Evolutionary conservation across 2,329 filamentous ascomycete species (phyloP), one percentile per base, ranked within the genome.

Genomic region (Fusarium setosum): DNA sequence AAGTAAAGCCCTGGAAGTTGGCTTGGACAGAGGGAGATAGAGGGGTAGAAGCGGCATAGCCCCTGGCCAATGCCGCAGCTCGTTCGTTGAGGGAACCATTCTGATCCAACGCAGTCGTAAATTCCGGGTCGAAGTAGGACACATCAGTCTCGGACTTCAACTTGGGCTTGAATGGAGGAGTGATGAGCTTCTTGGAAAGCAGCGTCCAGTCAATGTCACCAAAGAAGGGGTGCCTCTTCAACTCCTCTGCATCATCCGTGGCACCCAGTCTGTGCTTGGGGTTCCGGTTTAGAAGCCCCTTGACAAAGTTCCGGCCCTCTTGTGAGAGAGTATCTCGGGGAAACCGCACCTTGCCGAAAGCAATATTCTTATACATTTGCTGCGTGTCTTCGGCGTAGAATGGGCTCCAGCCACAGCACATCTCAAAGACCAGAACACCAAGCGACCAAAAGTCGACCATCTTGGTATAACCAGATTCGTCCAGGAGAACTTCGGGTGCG

Each of bases 331-430:
- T 97, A 77, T 99, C 96, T 68, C 94, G 88, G 8, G 96, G 96
- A 78, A 99, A 99, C 62, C 96, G 88, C 58, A 99, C 96, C 77
- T 99, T 99, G 76, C 96, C 96, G 75, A 99, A 99, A 0, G 96
- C 96, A 76, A 99, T 99, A 82, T 99, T 99, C 84, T 99, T 99
- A 84, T 99, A 99, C 96, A 99, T 99, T 78, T 99, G 96, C 79
- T 99, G 96, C 1, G 96, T 99, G 75, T 99, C 96, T 75, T 99
- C 96, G 56, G 96, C 96, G 72, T 98, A 99, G 81, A 99, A 99
- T 0, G 96, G 96, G 73, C 94, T 97, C 96, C 96, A 99, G 31
- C 96, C 96, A 73, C 96, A 99, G 82, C 96, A 99, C 96, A 99
- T 99, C 79, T 99, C 96, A 73, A 99, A 99, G 2, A 99, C 96